Evolutionary conservation across 129 eudicot species (phyloP).

Genomic region (Artemisia tridentata): DNA sequence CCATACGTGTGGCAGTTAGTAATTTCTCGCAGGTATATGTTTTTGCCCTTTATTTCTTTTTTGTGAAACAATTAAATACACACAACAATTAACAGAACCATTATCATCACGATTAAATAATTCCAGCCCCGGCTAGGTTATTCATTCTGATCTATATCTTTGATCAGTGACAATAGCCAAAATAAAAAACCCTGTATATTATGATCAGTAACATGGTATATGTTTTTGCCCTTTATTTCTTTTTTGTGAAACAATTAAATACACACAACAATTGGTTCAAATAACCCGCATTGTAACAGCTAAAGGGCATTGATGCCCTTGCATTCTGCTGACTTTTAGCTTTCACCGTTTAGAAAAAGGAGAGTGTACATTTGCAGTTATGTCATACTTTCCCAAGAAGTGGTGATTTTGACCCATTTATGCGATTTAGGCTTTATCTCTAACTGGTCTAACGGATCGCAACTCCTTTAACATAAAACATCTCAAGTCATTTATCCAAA

Average conservation of each 20-base stretch:
- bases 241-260: background rate
- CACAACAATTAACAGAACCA: conserved; percentile 7
- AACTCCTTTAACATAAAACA: too few species aligned
- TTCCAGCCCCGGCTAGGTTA: too few species aligned
- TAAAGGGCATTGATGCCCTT: conserved; percentile 5
- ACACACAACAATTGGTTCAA: conserved; percentile 12
- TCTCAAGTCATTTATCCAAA: too few species aligned
- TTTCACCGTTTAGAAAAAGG: conserved; percentile 1
- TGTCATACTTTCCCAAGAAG: background rate
- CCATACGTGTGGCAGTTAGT: conserved; percentile 98
- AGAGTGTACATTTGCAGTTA: background rate
- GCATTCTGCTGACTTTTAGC: conserved; percentile 5
- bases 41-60: background rate
- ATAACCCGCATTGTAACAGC: conserved; percentile 12
- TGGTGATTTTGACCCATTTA: background rate
- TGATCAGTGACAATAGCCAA: too few species aligned
- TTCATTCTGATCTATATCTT: too few species aligned
- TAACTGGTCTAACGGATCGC: background rate
- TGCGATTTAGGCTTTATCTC: background rate
- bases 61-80: background rate
- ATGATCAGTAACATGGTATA: too few species aligned
- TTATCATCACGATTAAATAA: too few species aligned
- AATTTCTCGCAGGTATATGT: conserved; percentile 62
- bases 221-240: background rate
- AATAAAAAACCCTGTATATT: too few species aligned